These are phyloP conservation scores for Fusarium burgessii DNA, from an alignment of 2,329 filamentous ascomycete species.

Conservation along the genomic window DNA sequence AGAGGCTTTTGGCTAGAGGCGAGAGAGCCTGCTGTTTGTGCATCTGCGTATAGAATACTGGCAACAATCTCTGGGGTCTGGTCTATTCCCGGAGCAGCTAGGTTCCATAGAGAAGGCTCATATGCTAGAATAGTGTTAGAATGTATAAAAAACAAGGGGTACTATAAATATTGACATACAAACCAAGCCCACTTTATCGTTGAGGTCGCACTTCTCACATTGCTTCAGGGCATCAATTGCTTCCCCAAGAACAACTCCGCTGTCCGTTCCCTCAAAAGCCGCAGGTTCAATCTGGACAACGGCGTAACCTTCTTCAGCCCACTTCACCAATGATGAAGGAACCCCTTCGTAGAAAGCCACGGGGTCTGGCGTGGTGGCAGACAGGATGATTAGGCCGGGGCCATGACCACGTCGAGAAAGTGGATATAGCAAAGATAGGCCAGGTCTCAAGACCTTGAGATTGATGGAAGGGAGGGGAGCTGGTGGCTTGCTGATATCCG, in stretches of 20 bases:
- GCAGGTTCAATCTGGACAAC: slow-evolving; percentile 56
- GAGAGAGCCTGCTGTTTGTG: neutral
- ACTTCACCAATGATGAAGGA: slow-evolving; percentile 71
- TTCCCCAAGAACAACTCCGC: slow-evolving; percentile 29
- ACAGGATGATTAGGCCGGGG: slow-evolving; percentile 52
- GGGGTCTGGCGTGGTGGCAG: slow-evolving; percentile 35
- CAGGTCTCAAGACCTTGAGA: slow-evolving; percentile 24
- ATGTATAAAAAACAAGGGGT: too few species aligned
- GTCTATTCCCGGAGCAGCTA: neutral
- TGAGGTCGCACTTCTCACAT: slow-evolving; percentile 52
- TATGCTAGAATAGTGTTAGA: neutral
- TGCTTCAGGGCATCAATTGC: slow-evolving; percentile 39
- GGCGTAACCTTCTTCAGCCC: slow-evolving; percentile 77
- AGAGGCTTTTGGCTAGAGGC: neutral
- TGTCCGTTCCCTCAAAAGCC: slow-evolving; percentile 7
- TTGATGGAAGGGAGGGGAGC: slow-evolving; percentile 38
- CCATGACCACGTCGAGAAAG: slow-evolving; percentile 54
- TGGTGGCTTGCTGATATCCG: slow-evolving; percentile 44
- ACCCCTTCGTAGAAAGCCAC: slow-evolving; percentile 48
- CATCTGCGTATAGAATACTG: neutral
- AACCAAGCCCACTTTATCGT: neutral
- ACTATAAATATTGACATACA: neutral
- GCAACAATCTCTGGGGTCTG: neutral
- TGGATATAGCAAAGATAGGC: slow-evolving; percentile 48
- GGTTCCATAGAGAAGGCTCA: neutral